Percentiles rank a stretch among this genome's conserved stretches.
Evolutionary conservation across 2,329 filamentous ascomycete genomes (phyloP).

Genomic region (Aaosphaeria pasadenensis): DNA sequence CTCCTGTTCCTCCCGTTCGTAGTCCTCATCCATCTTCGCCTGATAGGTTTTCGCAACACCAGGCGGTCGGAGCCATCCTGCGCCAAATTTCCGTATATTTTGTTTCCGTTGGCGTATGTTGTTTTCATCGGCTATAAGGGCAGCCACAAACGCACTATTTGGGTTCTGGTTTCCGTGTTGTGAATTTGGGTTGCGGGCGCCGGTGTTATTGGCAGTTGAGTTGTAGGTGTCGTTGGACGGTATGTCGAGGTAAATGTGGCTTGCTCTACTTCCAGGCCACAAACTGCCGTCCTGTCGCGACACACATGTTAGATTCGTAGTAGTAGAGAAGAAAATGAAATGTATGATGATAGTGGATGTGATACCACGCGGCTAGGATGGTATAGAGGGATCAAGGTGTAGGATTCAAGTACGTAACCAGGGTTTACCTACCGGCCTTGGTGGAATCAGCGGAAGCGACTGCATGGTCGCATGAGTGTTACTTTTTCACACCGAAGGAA

Average conservation of each 20-base stretch:
- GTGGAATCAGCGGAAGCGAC: constrained; percentile 24
- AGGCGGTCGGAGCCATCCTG: constrained; percentile 84
- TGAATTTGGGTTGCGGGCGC: constrained; percentile 35
- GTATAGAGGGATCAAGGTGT: no score
- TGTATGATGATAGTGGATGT: no score
- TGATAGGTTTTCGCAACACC: constrained; percentile 87
- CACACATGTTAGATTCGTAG: no score
- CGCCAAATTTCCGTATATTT: constrained; percentile 84
- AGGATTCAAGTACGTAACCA: background rate
- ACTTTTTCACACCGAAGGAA: no score
- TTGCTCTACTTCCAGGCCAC: constrained; percentile 25
- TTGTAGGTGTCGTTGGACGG: constrained; percentile 11
- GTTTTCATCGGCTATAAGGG: constrained; percentile 73
- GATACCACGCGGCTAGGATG: no score
- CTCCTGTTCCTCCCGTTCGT: constrained; percentile 83
- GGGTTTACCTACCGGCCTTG: constrained; percentile 15
- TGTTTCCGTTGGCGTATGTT: constrained; percentile 71
- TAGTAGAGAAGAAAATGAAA: no score
- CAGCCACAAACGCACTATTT: constrained; percentile 60
- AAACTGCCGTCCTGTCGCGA: constrained; percentile 23
- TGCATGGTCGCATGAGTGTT: constrained; percentile 11
- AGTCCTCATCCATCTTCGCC: constrained; percentile 83
- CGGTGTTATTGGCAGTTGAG: constrained; percentile 9
- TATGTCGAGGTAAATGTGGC: constrained; percentile 11
- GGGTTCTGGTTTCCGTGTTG: constrained; percentile 32